phyloP scores from a whole-genome alignment of 306 rosid genomes.

The Casuarina equisetifolia region DNA sequence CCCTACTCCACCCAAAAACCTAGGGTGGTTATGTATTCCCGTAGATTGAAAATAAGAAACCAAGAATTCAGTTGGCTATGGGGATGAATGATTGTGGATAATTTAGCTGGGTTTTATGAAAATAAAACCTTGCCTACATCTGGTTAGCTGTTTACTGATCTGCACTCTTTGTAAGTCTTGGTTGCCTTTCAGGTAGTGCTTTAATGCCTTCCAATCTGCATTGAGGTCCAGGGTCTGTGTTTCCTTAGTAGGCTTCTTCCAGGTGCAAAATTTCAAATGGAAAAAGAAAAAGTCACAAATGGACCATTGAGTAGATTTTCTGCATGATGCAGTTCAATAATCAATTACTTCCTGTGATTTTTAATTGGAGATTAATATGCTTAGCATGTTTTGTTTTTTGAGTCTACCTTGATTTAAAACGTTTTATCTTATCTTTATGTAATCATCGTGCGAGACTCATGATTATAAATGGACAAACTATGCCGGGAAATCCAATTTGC shows the following conservation, averaged over 20 bases:
- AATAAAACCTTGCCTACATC: neutral
- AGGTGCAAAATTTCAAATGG: neutral
- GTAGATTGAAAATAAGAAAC: neutral
- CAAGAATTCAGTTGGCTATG: neutral
- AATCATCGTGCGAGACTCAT: neutral
- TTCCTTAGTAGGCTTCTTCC: neutral
- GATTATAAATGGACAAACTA: neutral
- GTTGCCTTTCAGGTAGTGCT: neutral
- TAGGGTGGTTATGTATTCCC: neutral
- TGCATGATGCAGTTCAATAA: too few species aligned
- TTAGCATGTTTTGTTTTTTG: too few species aligned
- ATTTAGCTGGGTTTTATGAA: neutral
- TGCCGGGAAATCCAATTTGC: neutral
- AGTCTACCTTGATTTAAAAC: too few species aligned
- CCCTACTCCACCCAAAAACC: neutral
- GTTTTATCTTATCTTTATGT: neutral
- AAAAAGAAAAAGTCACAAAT: neutral
- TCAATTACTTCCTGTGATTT: too few species aligned
- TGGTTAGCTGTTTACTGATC: neutral
- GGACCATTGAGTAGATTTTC: too few species aligned
- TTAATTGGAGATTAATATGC: too few species aligned
- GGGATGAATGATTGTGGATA: neutral
- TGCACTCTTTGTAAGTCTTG: neutral
- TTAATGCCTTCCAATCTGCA: neutral
- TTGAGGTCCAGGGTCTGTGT: neutral